These are phyloP conservation scores for Chlamydomonas applanata DNA, from an alignment of 139 green algal species.

Conservation along the genomic window DNA sequence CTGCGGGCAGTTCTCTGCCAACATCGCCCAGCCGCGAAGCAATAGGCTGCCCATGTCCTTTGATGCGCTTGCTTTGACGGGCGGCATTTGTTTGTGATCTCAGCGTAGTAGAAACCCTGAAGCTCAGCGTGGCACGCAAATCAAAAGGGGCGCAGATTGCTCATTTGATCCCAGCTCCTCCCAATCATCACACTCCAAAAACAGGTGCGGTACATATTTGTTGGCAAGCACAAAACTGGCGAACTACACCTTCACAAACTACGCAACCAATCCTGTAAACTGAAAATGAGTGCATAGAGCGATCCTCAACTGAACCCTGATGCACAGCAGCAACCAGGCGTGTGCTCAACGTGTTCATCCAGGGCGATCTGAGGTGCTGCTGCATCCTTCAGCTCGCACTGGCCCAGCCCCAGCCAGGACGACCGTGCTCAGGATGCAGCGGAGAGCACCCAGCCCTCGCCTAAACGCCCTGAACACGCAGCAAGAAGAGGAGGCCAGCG, in stretches of 20 bases:
- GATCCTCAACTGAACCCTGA: too few relatives aligned
- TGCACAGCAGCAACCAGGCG: too few relatives aligned
- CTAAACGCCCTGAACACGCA: not conserved
- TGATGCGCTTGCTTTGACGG: not conserved
- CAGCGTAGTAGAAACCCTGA: not conserved
- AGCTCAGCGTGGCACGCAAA: not conserved
- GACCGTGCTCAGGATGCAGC: too few relatives aligned
- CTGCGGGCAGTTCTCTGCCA: conserved; percentile 27
- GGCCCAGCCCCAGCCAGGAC: too few relatives aligned
- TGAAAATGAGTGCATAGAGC: too few relatives aligned
- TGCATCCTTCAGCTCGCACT: too few relatives aligned
- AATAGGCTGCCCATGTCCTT: conserved; percentile 19
- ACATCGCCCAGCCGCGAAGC: conserved; percentile 34
- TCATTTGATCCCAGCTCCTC: not conserved
- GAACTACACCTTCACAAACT: too few relatives aligned
- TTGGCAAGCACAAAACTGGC: too few relatives aligned
- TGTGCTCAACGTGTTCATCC: too few relatives aligned
- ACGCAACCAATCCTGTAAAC: too few relatives aligned
- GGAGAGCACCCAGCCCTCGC: too few relatives aligned
- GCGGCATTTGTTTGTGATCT: not conserved
- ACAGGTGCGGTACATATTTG: not conserved
- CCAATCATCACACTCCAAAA: not conserved
- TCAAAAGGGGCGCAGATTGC: not conserved
- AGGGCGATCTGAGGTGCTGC: too few relatives aligned
- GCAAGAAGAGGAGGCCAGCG: not conserved